These are phyloP conservation scores for Cladosporium sp. DNA, from an alignment of 2,329 filamentous ascomycete species.

Conservation along the genomic window DNA sequence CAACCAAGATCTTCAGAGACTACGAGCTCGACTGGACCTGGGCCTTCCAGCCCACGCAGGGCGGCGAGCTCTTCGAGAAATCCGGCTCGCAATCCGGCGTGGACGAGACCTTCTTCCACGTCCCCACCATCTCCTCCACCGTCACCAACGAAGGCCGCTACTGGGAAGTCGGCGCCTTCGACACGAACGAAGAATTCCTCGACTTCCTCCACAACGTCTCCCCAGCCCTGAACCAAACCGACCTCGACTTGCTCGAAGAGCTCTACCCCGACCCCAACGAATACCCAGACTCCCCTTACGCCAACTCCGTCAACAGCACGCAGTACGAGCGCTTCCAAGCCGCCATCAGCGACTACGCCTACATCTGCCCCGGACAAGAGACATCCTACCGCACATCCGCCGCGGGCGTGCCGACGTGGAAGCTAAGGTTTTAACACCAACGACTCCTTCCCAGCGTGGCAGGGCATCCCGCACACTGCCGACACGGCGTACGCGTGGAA, in stretches of 20 bases:
- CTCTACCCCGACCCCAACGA: slow-evolving; percentile 60
- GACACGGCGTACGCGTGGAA: slow-evolving; percentile 11
- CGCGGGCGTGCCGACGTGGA: slow-evolving; percentile 8
- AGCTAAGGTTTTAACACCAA: slow-evolving; percentile 13
- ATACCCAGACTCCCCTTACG: slow-evolving; percentile 39
- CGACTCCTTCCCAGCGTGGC: slow-evolving; percentile 4
- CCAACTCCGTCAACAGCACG: slow-evolving; percentile 26
- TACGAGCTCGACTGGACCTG: slow-evolving; percentile 47
- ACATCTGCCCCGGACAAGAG: slow-evolving; percentile 60
- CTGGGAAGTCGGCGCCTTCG: slow-evolving; percentile 54
- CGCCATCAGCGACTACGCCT: slow-evolving; percentile 61
- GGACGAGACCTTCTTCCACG: slow-evolving; percentile 43
- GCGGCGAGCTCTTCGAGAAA: slow-evolving; percentile 54
- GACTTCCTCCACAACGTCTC: slow-evolving; percentile 60
- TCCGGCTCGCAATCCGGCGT: slow-evolving; percentile 29
- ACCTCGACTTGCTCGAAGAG: slow-evolving; percentile 51
- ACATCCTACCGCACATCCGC: slow-evolving; percentile 44
- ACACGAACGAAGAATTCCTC: slow-evolving; percentile 50
- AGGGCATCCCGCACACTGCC: slow-evolving; percentile 10
- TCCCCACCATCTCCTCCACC: slow-evolving; percentile 66
- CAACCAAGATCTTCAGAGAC: slow-evolving; percentile 40
- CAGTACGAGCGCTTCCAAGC: slow-evolving; percentile 49
- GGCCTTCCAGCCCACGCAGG: slow-evolving; percentile 68
- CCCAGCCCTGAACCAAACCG: slow-evolving; percentile 50
- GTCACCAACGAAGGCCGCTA: slow-evolving; percentile 65